Conservation (phyloP, 768 basidiomycete species). For the Kwoniella sp. region DNA sequence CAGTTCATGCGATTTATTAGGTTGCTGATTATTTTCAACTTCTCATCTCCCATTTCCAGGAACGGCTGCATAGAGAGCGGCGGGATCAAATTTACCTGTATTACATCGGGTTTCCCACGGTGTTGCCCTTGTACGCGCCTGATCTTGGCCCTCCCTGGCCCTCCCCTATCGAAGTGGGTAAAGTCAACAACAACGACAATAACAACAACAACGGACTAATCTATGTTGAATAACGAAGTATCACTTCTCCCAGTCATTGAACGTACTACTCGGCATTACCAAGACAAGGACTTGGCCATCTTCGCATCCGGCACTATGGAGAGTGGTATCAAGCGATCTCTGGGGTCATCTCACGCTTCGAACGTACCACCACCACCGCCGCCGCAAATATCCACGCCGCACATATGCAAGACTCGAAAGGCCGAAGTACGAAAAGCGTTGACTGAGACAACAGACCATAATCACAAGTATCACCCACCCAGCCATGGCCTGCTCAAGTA, state of each 20-base stretch:
- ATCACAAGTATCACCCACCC: too few relatives aligned
- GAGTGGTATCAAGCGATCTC: not conserved
- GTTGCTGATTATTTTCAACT: slow-evolving; percentile 1
- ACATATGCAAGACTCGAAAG: not conserved
- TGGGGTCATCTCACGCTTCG: not conserved
- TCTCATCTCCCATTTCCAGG: not conserved
- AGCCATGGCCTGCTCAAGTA: too few relatives aligned
- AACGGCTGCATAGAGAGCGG: not conserved
- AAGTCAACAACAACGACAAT: slow-evolving; percentile 5
- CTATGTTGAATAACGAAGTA: too few relatives aligned
- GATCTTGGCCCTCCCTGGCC: slow-evolving; percentile 1
- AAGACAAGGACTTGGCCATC: too few relatives aligned
- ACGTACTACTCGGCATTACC: too few relatives aligned
- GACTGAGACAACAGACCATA: not conserved
- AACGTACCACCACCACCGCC: not conserved
- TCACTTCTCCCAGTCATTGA: too few relatives aligned
- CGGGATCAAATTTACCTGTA: slow-evolving; percentile 12
- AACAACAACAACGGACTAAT: not conserved
- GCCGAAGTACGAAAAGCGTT: not conserved
- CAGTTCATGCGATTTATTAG: too few relatives aligned
- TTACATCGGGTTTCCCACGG: slow-evolving; percentile 13
- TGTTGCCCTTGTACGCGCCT: slow-evolving; percentile 21
- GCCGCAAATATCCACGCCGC: not conserved
- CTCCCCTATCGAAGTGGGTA: too few relatives aligned
- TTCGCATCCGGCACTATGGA: not conserved